phyloP scores from a whole-genome alignment of 108 stramenopile genomes.

The Cylindrotheca closterium region DNA sequence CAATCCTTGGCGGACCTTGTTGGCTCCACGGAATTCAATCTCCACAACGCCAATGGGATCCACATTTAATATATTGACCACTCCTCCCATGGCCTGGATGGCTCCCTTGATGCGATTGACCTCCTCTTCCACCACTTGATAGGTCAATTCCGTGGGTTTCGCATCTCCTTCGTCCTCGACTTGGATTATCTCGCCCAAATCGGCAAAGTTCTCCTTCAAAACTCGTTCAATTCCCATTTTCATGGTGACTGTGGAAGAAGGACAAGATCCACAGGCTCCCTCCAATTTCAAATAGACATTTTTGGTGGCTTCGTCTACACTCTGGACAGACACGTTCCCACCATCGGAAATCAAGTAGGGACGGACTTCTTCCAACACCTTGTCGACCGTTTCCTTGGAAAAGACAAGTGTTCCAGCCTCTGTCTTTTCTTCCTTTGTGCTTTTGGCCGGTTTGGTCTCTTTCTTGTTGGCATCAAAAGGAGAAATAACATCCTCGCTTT shows the following conservation, averaged over 20 bases:
- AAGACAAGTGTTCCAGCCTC: constrained; percentile 51
- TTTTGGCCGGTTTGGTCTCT: constrained; percentile 3
- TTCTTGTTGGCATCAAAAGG: constrained; percentile 46
- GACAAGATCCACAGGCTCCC: constrained; percentile 89
- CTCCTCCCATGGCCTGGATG: constrained; percentile 85
- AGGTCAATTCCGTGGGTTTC: constrained; percentile 53
- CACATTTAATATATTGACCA: constrained; percentile 57
- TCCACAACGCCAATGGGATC: constrained; percentile 74
- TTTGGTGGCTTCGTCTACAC: constrained; percentile 67
- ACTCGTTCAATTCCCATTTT: constrained; percentile 98
- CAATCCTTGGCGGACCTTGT: constrained; percentile 72
- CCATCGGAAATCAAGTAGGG: constrained; percentile 96
- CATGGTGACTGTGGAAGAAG: constrained; percentile 93
- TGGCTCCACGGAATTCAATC: constrained; percentile 70
- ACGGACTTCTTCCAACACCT: constrained; percentile 92
- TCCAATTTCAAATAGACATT: constrained; percentile 84
- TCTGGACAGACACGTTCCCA: constrained; percentile 89
- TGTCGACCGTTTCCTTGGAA: constrained; percentile 87
- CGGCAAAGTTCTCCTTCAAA: constrained; percentile 83
- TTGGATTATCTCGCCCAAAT: constrained; percentile 80
- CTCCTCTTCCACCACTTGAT: constrained; percentile 64
- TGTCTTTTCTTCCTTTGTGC: neutral
- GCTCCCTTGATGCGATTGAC: constrained; percentile 70
- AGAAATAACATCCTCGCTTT: constrained; percentile 39
- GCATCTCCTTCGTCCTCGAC: constrained; percentile 48